These are phyloP conservation scores for Mucor plumbeus DNA, from an alignment of 371 early-diverging fungal species.

Conservation along the genomic window DNA sequence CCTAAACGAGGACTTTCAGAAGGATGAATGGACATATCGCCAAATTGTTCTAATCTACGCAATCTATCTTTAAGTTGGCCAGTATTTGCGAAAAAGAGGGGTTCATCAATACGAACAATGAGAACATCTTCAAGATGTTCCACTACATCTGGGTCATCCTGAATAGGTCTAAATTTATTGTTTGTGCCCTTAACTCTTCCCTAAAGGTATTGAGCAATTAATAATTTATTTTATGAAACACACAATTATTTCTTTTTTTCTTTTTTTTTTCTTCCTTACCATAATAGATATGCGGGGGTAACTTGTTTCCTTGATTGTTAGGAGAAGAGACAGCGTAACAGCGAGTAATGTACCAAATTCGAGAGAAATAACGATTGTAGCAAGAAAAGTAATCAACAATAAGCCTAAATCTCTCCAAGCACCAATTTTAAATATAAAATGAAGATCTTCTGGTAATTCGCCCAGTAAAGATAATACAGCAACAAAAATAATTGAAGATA, in stretches of 20 bases:
- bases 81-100: constrained; percentile 93
- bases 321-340: constrained; percentile 81
- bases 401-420: constrained; percentile 89
- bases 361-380: constrained; percentile 84
- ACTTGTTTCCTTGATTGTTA: constrained; percentile 91
- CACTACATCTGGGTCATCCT: constrained; percentile 64
- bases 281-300: constrained; percentile 81
- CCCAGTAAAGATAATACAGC: constrained; percentile 85
- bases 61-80: constrained; percentile 91
- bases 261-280: constrained; percentile 39
- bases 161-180: constrained; percentile 59
- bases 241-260: background rate
- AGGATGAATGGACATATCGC: constrained; percentile 90
- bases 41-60: constrained; percentile 89
- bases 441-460: constrained; percentile 78
- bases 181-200: constrained; percentile 54
- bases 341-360: constrained; percentile 92
- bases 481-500: constrained; percentile 85
- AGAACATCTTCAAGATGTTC: constrained; percentile 83
- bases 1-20: constrained; percentile 74
- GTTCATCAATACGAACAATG: constrained; percentile 89
- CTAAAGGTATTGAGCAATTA: constrained; percentile 17
- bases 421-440: constrained; percentile 79
- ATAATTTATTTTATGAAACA: background rate
- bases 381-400: constrained; percentile 78